Base-by-base conservation (phyloP, 345 rosid genomes). In the Lepidium africanum region DNA sequence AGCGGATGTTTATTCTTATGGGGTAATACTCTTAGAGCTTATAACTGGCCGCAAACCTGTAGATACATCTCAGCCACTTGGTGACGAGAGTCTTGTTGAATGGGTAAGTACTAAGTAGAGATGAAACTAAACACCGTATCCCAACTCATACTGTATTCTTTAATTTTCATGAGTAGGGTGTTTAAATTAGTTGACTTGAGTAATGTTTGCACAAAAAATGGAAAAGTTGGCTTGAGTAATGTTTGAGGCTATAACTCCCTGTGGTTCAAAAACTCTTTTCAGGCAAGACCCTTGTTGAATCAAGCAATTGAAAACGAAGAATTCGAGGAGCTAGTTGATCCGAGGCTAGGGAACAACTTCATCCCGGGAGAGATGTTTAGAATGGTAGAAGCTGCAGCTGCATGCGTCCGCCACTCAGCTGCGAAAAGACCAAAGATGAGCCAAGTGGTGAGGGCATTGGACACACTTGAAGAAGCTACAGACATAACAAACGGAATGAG, bases 21-120 rank as follows among this genome's bases (percentile, higher is more conserved):
- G 99, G 21, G 99, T 94, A 25, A 90, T 94, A 74, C 92, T 94
- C 58, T 78, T 94, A 87, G 99, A 94, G 79, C 79, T 94, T 66
- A 89, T 94, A 70, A 91, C 99, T 9, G 96, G 99, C 50, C 96
- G 96, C 54, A 94, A 87, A 78, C 95, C 99, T 35, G 99, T 94
- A 11, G 97, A 94, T 76, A 88, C 74, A 14, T 87, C 90, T 72
- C 96, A 89, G 82, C 95, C 97, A 33, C 67, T 87, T 47, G 99
- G 99, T 37, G 99, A 94, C 32, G 99, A 94, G 78, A 91, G 99
- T 84, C 90, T 94, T 48, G 99, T 94, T 61, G 96, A 94, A 84
- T 94, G 97, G 96, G 97, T 94, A 65, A 77, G 74, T 13, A 16
- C 37, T 58, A 7, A 17, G 63, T 56, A 49, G 48, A 16, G 42